Percentiles rank a stretch among this genome's conserved stretches.
These are phyloP conservation scores for Trametopsis cervina DNA, from an alignment of 768 basidiomycete genomes.

Conservation along the genomic window DNA sequence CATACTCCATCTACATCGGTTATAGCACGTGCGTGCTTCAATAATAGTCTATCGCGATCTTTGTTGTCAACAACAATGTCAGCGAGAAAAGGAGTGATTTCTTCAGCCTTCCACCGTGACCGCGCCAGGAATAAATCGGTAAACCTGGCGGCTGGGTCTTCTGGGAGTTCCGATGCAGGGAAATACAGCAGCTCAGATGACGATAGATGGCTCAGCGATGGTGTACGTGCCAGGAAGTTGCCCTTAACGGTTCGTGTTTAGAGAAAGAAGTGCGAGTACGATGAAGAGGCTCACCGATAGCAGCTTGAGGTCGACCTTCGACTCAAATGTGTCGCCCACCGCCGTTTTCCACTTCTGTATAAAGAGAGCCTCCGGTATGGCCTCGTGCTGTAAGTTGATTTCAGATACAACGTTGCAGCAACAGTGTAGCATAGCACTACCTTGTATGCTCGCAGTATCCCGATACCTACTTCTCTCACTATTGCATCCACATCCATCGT, in stretches of 20 bases:
- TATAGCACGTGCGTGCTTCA: conserved; percentile 78
- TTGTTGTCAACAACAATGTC: conserved; percentile 82
- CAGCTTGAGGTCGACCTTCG: conserved; percentile 50
- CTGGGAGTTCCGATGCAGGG: conserved; percentile 64
- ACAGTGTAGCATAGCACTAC: conserved; percentile 28
- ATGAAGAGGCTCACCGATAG: conserved; percentile 50
- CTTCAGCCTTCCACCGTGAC: conserved; percentile 67
- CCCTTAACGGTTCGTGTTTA: conserved; percentile 42
- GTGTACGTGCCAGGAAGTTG: conserved; percentile 51
- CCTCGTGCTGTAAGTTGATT: conserved; percentile 39
- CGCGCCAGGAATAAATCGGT: conserved; percentile 81
- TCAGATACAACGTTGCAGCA: background rate
- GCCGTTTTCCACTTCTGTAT: conserved; percentile 59
- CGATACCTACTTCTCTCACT: conserved; percentile 72
- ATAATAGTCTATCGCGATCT: conserved; percentile 79
- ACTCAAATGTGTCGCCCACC: conserved; percentile 75
- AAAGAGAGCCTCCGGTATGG: conserved; percentile 50
- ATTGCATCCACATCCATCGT: conserved; percentile 53
- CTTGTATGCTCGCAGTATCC: conserved; percentile 57
- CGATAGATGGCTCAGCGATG: conserved; percentile 29
- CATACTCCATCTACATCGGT: conserved; percentile 61
- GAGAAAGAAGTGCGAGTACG: background rate
- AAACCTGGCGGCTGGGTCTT: conserved; percentile 77
- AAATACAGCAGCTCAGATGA: conserved; percentile 56
- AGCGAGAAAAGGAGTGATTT: conserved; percentile 74